Evolutionary conservation across 169 alveolate species (phyloP), one percentile per base, ranked within the genome.

Genomic region (Cardiosporidium cionae): DNA sequence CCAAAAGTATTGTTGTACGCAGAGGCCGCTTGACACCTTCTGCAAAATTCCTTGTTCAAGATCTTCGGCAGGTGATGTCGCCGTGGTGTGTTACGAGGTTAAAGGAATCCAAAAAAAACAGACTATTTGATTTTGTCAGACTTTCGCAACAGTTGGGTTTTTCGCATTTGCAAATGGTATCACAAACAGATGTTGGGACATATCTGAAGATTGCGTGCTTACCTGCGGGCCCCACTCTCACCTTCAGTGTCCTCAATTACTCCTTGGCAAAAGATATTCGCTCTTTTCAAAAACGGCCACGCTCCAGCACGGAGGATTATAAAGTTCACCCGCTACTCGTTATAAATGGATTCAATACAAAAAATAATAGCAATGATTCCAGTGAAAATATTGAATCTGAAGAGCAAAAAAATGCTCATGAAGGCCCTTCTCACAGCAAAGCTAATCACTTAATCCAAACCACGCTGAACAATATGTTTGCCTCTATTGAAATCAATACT

Each of bases 201-300:
- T 83, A 83, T 69, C 58, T 79, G 27, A 73, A 79, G 33, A 33
- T 83, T 32, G 74, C 78, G 32, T 74, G 65, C 28, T 74, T 83
- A 27, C 88, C 88, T 58, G 36, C 70, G 3, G 88, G 88, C 16
- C 88, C 88, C 62, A 79, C 88, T 0, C 67, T 68, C 65, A 66
- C 82, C 65, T 75, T 75, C 65, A 65, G 54, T 9, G 81, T 79
- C 9, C 80, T 74, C 67, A 28, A 37, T 34, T 79, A 65, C 29
- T 37, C 84, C 82, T 25, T 74, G 7, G 67, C 65, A 78, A 78
- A 63, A 22, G 85, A 79, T 36, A 58, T 79, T 31, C 69, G 84
- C 25, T 53, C 84, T 58, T 67, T 67, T 16, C 85, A 79, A 52
- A 44, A 63, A 22, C 54, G 84, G 16, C 85, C 85, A 5, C 54